Conservation (phyloP, 495 filamentous ascomycete genomes). For the Letharia lupina region DNA sequence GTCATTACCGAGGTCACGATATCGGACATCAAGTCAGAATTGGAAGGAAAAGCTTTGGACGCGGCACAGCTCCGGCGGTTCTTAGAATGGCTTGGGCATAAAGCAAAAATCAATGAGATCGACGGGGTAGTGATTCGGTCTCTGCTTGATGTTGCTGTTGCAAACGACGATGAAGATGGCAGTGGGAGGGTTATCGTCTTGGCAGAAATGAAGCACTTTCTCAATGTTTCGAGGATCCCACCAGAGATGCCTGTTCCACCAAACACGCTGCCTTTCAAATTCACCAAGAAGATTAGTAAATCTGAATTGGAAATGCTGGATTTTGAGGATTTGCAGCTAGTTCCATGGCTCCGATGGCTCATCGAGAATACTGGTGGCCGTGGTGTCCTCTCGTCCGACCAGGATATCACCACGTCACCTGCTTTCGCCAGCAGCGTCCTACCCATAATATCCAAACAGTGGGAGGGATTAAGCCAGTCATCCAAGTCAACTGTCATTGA, state of each 20-base stretch:
- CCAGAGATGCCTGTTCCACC: conserved; percentile 77
- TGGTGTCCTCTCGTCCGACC: conserved; percentile 36
- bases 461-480: conserved; percentile 61
- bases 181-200: conserved; percentile 64
- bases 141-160: conserved; percentile 73
- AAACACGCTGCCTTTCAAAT: conserved; percentile 69
- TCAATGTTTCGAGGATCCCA: conserved; percentile 66
- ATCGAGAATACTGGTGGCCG: conserved; percentile 51
- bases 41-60: conserved; percentile 66
- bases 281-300: conserved; percentile 54
- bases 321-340: conserved; percentile 73
- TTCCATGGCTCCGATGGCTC: conserved; percentile 75
- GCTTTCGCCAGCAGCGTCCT: conserved; percentile 74
- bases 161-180: conserved; percentile 57
- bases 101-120: conserved; percentile 57
- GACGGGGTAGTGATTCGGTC: conserved; percentile 52
- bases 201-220: conserved; percentile 61
- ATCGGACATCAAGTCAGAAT: conserved; percentile 71
- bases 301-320: conserved; percentile 65
- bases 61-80: conserved; percentile 68
- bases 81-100: conserved; percentile 68
- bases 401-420: conserved; percentile 60
- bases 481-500: conserved; percentile 57
- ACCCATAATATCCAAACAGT: conserved; percentile 72
- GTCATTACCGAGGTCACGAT: conserved; percentile 78